A percentile compares a stretch with the other conserved stretches of the same genome.
Conservation (phyloP, 495 filamentous ascomycete genomes). For the Penicillium longicatenatum region DNA sequence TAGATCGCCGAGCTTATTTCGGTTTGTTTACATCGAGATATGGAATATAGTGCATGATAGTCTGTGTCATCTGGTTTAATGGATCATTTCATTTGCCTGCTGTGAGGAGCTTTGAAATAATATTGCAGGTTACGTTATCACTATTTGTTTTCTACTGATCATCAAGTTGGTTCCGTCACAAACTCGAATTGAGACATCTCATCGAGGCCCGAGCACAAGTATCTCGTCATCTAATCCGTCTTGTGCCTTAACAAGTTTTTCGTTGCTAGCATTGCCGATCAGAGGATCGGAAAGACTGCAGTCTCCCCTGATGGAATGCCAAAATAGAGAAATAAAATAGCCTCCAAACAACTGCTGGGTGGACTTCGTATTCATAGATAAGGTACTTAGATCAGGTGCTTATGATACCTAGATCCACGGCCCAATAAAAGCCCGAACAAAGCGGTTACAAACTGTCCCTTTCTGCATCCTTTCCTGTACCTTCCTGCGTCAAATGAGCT, state of each 20-base stretch:
- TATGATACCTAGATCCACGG: neutral
- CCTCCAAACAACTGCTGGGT: neutral
- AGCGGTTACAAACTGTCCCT: neutral
- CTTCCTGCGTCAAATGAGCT: conserved; percentile 5
- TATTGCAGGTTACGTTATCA: neutral
- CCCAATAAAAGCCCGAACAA: neutral
- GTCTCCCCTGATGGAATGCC: neutral
- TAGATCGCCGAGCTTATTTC: conserved; percentile 13
- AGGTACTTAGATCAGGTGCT: neutral
- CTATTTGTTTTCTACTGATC: neutral
- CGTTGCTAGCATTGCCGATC: neutral
- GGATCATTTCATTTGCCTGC: neutral
- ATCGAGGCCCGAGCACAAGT: conserved; percentile 8
- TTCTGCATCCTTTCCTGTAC: conserved; percentile 1
- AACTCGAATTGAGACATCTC: conserved; percentile 1
- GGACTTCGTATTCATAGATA: neutral
- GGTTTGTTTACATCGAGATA: neutral
- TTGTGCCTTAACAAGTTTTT: neutral
- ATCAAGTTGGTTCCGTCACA: neutral
- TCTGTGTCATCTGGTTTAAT: too few species aligned
- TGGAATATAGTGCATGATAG: neutral
- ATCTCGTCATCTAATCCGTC: neutral
- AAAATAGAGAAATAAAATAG: neutral
- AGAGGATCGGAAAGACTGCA: neutral
- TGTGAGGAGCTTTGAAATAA: neutral